Evolutionary conservation across 805 yeast species (phyloP), one percentile per base, ranked within the genome.

Genomic region (Cyberlindnera maclurae): DNA sequence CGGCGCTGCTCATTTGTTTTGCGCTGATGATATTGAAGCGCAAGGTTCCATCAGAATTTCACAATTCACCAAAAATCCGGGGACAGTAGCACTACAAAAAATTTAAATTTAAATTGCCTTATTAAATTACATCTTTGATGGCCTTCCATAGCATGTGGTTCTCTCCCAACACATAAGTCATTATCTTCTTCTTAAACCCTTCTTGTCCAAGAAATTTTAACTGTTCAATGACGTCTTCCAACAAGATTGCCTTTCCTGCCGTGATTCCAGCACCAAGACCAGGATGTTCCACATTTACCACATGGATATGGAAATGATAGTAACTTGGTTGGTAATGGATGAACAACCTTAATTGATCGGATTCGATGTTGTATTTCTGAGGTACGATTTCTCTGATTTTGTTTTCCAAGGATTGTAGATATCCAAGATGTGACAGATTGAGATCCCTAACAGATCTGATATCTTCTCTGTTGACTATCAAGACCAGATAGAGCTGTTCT

Each of bases 251-350:
- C 51, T 82, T 83, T 2, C 97, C 97, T 2, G 71, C 73, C 5
- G 75, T 60, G 51, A 84, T 71, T 34, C 94, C 77, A 46, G 72
- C 71, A 33, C 87, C 78, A 39, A 81, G 51, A 1, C 93, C 85
- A 2, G 75, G 76, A 49, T 84, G 84, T 15, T 62, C 68, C 5
- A 83, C 68, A 51, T 84, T 82, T 15, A 87, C 95, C 13, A 86
- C 80, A 58, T 93, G 98, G 13, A 93, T 72, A 57, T 93, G 98
- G 67, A 93, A 82, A 54, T 93, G 97, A 55, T 93, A 93, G 59
- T 90, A 93, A 0, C 96, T 83, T 0, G 98, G 98, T 49, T 89
- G 97, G 59, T 93, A 84, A 64, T 93, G 98, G 35, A 93, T 71
- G 55, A 84, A 93, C 1, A 88, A 57, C 41, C 95, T 72, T 48